A percentile compares a stretch with the other conserved stretches of the same genome.
phyloP scores from a whole-genome alignment of 257 asterid species.

The Gentiana macrophylla region DNA sequence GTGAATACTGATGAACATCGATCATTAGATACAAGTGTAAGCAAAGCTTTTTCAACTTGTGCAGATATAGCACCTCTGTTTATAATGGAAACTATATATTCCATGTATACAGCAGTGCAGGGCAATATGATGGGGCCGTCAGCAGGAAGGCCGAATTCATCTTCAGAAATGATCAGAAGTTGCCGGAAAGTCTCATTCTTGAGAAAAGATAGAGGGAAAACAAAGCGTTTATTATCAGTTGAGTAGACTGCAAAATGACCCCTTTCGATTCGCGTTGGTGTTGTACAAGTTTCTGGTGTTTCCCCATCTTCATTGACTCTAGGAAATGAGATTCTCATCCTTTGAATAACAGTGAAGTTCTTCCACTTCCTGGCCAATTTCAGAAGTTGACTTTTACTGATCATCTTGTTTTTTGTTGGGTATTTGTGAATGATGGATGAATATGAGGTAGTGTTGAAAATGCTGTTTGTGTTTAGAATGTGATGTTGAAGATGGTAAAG shows the following conservation, averaged over 20 bases:
- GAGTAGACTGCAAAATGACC: slow-evolving; percentile 18
- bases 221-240: slow-evolving; percentile 1
- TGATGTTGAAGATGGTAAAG: too few species aligned
- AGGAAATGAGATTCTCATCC: slow-evolving; percentile 15
- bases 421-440: neutral
- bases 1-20: too few species aligned
- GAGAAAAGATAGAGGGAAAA: slow-evolving; percentile 8
- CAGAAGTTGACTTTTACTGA: slow-evolving; percentile 5
- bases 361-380: slow-evolving; percentile 13
- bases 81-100: slow-evolving; percentile 6
- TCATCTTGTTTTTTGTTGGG: slow-evolving; percentile 1
- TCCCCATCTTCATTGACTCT: neutral
- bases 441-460: too few species aligned
- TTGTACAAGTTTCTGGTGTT: neutral
- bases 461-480: too few species aligned
- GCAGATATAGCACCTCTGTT: neutral
- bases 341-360: slow-evolving; percentile 10
- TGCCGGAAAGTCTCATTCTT: slow-evolving; percentile 5
- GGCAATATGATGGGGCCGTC: slow-evolving; percentile 15
- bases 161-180: slow-evolving; percentile 15
- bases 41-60: too few species aligned
- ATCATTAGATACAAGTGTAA: too few species aligned
- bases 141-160: slow-evolving; percentile 12
- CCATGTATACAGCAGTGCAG: slow-evolving; percentile 9
- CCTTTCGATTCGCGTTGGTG: neutral